Percentiles rank a stretch among this genome's conserved stretches.
These are phyloP conservation scores for Globisporangium carolinianum DNA, from an alignment of 352 stramenopile species.

Conservation along the genomic window DNA sequence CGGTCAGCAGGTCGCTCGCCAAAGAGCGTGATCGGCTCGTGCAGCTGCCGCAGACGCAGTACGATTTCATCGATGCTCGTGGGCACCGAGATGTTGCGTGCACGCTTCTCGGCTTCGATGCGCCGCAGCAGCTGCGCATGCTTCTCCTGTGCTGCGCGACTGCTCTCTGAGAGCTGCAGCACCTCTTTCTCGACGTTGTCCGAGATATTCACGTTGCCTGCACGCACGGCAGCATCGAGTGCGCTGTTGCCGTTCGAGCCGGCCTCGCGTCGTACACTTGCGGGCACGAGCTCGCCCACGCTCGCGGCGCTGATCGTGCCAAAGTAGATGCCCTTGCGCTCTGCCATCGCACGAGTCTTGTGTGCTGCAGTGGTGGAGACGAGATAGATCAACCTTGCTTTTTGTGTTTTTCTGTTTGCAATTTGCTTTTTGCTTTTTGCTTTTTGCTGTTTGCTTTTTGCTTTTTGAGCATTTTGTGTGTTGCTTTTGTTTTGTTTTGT, in stretches of 20 bases:
- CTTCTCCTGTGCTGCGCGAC: slow-evolving; percentile 77
- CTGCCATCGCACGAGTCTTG: slow-evolving; percentile 27
- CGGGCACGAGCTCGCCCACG: slow-evolving; percentile 31
- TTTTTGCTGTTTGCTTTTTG: no score
- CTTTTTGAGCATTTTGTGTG: no score
- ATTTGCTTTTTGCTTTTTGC: neutral
- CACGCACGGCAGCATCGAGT: slow-evolving; percentile 63
- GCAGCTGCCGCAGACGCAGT: slow-evolving; percentile 80
- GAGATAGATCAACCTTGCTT: no score
- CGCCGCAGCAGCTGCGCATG: slow-evolving; percentile 79
- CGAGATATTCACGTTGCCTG: slow-evolving; percentile 76
- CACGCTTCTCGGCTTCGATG: slow-evolving; percentile 89
- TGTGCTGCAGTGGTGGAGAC: neutral
- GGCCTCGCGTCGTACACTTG: slow-evolving; percentile 23
- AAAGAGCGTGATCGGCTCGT: slow-evolving; percentile 93
- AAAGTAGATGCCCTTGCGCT: slow-evolving; percentile 82
- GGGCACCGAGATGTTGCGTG: slow-evolving; percentile 88
- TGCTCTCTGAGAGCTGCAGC: slow-evolving; percentile 80
- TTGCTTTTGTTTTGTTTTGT: no score
- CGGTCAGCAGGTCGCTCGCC: slow-evolving; percentile 93
- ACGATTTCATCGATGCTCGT: slow-evolving; percentile 91
- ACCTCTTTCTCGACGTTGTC: slow-evolving; percentile 77
- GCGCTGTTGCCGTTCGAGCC: neutral
- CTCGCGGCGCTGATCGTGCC: slow-evolving; percentile 42
- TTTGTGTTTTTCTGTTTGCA: neutral